Base-by-base conservation (phyloP, 1,284 basidiomycete species). In the Apiotrichum sp. region DNA sequence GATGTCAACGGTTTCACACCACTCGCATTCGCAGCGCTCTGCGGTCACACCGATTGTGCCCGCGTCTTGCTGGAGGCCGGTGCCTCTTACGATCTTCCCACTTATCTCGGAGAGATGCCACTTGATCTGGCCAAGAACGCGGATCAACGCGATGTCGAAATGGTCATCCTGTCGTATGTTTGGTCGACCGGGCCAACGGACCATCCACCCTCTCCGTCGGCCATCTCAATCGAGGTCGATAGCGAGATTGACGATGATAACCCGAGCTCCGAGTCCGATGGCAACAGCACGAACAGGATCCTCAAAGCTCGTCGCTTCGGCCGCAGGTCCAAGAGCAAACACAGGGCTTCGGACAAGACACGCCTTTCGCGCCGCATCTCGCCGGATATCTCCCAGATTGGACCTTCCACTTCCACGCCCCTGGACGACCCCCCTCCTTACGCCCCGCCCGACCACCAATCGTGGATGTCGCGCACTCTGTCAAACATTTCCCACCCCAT, bases 1-100 rank as follows among this genome's bases (percentile, higher is more conserved):
- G 96, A 98, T 74, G 80, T 82, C 58, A 96, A 92, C 70, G 95
- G 95, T 6, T 92, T 82, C 69, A 98, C 93, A 0, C 84, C 95
- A 0, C 78, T 98, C 39, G 90, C 95, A 71, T 87, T 95, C 68
- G 89, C 93, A 13, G 87, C 85, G 0, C 77, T 93, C 43, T 80
- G 80, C 16, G 83, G 82, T 31, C 85, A 87, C 22, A 76, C 79
- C 45, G 80, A 82, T 9, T 91, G 89, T 69, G 83, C 84, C 0
- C 78, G 81, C 41, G 75, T 86, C 4, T 79, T 98, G 34, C 69
- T 96, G 13, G 78, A 82, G 13, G 88, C 85, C 33, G 91, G 91
- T 13, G 93, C 93, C 0, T 85, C 89, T 56, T 74, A 81, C 44
- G 86, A 88, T 65, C 81, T 91, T 47, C 85, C 87, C 33, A 86